These are phyloP conservation scores for Brasenia schreberi DNA, from an alignment of 164 flowering plant genomes.

Conservation along the genomic window DNA sequence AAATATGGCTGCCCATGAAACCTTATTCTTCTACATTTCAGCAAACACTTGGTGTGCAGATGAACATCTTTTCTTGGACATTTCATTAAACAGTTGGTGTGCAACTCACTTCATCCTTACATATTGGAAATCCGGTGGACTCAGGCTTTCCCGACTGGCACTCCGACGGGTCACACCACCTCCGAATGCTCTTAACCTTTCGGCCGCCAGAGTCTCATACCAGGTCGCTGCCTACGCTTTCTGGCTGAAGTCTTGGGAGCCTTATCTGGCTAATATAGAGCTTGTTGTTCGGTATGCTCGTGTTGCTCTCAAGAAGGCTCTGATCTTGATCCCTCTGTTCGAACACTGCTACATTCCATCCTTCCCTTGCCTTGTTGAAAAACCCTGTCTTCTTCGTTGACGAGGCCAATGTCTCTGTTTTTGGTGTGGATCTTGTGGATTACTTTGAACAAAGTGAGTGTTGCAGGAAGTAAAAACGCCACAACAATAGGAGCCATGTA, in stretches of 20 bases:
- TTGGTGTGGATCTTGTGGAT: constrained; percentile 75
- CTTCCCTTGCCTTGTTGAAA: constrained; percentile 52
- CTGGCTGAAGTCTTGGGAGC: constrained; percentile 93
- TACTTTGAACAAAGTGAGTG: constrained; percentile 86
- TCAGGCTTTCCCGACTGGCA: constrained; percentile 98
- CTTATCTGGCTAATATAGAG: constrained; percentile 73
- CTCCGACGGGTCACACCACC: constrained; percentile 35
- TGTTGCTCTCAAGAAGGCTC: constrained; percentile 48
- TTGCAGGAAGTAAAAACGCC: constrained; percentile 38
- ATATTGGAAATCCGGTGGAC: too few relatives aligned
- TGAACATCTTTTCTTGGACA: too few relatives aligned
- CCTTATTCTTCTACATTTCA: too few relatives aligned
- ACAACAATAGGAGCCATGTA: constrained; percentile 49
- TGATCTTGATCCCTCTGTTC: constrained; percentile 62
- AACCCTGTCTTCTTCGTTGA: constrained; percentile 88
- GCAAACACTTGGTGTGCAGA: too few relatives aligned
- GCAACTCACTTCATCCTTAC: too few relatives aligned
- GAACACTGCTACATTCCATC: constrained; percentile 80
- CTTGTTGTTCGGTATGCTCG: constrained; percentile 62
- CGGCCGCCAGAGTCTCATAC: constrained; percentile 72
- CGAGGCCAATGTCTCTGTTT: constrained; percentile 57
- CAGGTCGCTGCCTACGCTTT: constrained; percentile 63
- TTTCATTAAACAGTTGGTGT: too few relatives aligned
- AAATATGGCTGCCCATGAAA: too few relatives aligned
- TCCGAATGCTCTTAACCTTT: constrained; percentile 67